These are phyloP conservation scores for Entamoeba moshkovskii DNA, from an alignment of 208 protist genomes.

Conservation along the genomic window DNA sequence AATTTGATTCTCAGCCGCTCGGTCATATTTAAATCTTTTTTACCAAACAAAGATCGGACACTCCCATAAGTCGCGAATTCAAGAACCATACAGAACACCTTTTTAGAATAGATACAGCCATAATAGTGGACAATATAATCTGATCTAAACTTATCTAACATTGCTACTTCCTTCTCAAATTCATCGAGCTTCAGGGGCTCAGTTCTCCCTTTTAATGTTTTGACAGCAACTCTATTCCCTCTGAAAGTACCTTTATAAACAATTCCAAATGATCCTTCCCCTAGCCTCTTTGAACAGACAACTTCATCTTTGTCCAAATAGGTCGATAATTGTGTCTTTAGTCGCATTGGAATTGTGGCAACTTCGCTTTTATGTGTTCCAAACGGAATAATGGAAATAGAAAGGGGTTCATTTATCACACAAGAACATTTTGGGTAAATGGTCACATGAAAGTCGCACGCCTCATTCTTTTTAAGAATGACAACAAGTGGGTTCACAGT, in stretches of 20 bases:
- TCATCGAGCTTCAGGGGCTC: not conserved
- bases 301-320: not conserved
- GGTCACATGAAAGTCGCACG: not conserved
- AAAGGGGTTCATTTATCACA: not conserved
- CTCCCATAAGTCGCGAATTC: conserved; percentile 33
- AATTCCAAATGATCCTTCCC: not conserved
- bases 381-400: not conserved
- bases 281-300: not conserved
- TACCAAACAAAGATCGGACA: not conserved
- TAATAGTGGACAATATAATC: conserved; percentile 45
- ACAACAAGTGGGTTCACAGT: not conserved
- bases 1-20: not conserved
- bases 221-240: not conserved
- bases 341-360: not conserved
- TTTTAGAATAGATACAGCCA: conserved; percentile 34
- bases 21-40: not conserved
- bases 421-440: not conserved
- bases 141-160: conserved; percentile 32
- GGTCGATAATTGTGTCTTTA: not conserved
- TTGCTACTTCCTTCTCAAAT: conserved; percentile 36
- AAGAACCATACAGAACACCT: conserved; percentile 41
- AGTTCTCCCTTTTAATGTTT: not conserved
- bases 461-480: not conserved
- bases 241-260: not conserved
- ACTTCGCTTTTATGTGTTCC: not conserved